Percentiles rank a stretch among this genome's conserved stretches.
phyloP scores from a whole-genome alignment of 2,329 filamentous ascomycete species.

The Clarireedia monteithiana region DNA sequence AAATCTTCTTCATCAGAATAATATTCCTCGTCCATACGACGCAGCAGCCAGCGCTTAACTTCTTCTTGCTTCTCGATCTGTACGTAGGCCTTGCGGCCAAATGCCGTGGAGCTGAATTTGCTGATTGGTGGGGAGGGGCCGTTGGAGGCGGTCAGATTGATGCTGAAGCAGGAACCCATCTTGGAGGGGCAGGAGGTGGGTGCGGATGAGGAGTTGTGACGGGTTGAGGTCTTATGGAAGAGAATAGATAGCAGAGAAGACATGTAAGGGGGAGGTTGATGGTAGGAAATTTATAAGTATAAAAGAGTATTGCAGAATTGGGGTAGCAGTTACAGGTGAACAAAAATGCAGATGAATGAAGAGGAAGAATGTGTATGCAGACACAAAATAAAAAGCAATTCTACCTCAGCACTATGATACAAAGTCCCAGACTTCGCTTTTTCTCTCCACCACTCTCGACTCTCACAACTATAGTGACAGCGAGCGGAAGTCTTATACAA shows the following conservation, averaged over 20 bases:
- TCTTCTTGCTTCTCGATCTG: background rate
- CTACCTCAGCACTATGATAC: background rate
- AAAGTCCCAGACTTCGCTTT: slow-evolving; percentile 1
- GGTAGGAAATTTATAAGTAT: background rate
- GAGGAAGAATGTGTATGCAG: too few relatives aligned
- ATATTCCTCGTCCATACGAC: background rate
- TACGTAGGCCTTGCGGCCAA: background rate
- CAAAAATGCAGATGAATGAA: background rate
- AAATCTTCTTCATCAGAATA: slow-evolving; percentile 4
- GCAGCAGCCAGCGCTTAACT: background rate
- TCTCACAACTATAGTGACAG: too few relatives aligned
- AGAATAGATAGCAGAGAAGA: background rate
- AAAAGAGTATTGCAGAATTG: background rate
- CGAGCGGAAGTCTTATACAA: too few relatives aligned
- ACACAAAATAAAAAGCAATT: background rate
- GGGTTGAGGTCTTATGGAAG: background rate
- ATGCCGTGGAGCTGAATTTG: slow-evolving; percentile 4
- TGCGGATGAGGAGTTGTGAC: background rate
- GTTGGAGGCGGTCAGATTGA: background rate
- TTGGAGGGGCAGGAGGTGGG: background rate
- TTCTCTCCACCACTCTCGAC: background rate
- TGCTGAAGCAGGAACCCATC: slow-evolving; percentile 1
- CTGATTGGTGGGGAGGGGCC: background rate
- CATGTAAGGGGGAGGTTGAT: background rate
- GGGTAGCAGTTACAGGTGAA: background rate